Evolutionary conservation across 202 grass and related monocot genomes (phyloP).

Genomic region (Bolboschoenoplectus hybrid): DNA sequence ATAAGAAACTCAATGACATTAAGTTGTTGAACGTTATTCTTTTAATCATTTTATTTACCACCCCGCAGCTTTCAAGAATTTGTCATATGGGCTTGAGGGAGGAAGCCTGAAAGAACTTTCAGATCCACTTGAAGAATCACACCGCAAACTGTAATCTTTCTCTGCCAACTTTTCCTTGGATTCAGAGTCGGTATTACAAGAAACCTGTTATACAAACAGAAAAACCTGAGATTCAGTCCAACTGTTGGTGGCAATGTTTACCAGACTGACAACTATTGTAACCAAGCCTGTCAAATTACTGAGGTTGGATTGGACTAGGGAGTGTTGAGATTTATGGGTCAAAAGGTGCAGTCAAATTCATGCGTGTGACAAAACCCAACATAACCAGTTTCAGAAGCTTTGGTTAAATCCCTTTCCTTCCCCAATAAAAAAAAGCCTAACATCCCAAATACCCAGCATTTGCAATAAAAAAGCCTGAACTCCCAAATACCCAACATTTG

Average conservation of each 20-base stretch:
- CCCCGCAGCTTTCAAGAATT: slow-evolving; percentile 95
- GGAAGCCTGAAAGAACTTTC: slow-evolving; percentile 82
- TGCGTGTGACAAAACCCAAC: background rate
- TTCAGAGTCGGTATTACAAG: slow-evolving; percentile 31
- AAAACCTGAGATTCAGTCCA: background rate
- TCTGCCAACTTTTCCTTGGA: slow-evolving; percentile 30
- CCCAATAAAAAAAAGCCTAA: background rate
- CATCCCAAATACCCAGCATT: background rate
- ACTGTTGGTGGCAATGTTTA: background rate
- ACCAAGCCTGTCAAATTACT: background rate
- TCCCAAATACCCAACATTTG: slow-evolving; percentile 11
- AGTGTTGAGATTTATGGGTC: background rate
- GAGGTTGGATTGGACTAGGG: background rate
- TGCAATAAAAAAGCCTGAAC: background rate
- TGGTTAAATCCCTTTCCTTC: slow-evolving; percentile 8
- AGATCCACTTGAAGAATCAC: slow-evolving; percentile 66
- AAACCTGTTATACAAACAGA: slow-evolving; percentile 21
- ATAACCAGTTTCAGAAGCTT: background rate
- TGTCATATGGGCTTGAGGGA: slow-evolving; percentile 87
- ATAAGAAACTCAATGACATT: background rate
- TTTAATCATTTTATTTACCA: slow-evolving; percentile 46
- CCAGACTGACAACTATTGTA: background rate
- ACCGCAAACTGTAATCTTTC: slow-evolving; percentile 52
- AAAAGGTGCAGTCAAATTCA: background rate
- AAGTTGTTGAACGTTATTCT: slow-evolving; percentile 1